These are phyloP conservation scores for Ascochyta lentis DNA, from an alignment of 2,329 filamentous ascomycete species.

Conservation along the genomic window DNA sequence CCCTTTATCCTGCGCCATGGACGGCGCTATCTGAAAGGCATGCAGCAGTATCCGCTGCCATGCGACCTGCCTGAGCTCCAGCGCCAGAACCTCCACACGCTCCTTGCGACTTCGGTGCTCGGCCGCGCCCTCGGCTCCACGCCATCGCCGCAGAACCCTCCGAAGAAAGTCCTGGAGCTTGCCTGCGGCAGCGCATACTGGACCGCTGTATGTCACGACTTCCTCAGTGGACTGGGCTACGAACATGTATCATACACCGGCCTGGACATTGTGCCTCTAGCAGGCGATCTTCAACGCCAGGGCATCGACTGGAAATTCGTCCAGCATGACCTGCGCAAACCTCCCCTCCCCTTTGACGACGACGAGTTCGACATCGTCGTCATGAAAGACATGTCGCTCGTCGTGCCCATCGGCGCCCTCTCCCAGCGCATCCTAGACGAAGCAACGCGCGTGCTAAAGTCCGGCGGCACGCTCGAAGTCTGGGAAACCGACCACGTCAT, in stretches of 20 bases:
- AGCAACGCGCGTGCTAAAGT: constrained; percentile 75
- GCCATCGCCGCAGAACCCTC: constrained; percentile 69
- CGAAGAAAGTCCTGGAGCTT: constrained; percentile 77
- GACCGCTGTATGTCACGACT: constrained; percentile 85
- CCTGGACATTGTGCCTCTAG: constrained; percentile 78
- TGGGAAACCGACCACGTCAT: constrained; percentile 90
- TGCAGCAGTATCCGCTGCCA: constrained; percentile 79
- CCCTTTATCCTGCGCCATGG: constrained; percentile 76
- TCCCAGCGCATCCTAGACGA: constrained; percentile 71
- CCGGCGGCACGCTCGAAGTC: constrained; percentile 81
- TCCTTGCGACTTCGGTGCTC: constrained; percentile 81
- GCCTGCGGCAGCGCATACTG: constrained; percentile 89
- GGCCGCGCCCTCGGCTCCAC: constrained; percentile 80
- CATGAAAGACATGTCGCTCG: constrained; percentile 80
- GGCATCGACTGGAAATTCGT: constrained; percentile 90
- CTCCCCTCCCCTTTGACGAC: constrained; percentile 78
- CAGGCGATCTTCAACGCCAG: constrained; percentile 68
- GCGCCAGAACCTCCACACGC: constrained; percentile 82
- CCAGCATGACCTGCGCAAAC: constrained; percentile 79
- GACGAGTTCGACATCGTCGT: constrained; percentile 88
- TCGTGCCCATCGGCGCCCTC: constrained; percentile 63
- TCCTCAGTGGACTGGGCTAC: constrained; percentile 73
- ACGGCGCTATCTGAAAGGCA: constrained; percentile 81
- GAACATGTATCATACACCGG: constrained; percentile 78
- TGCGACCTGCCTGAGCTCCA: constrained; percentile 87